Conservation (phyloP, 768 basidiomycete species). For the Suillus occidentalis region DNA sequence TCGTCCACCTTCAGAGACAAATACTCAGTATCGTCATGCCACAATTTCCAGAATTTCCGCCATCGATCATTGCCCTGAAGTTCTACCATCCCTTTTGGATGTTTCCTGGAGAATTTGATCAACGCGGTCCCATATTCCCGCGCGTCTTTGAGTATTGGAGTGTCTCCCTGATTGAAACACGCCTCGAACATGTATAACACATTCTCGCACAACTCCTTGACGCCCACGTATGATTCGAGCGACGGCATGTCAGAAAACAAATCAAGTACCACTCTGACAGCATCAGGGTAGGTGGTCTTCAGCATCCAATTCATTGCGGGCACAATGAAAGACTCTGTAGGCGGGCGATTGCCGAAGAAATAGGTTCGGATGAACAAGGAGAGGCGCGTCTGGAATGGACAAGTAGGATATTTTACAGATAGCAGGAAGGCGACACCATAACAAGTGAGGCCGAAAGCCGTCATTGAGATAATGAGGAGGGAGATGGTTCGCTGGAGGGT, state of each 20-base stretch:
- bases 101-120: neutral
- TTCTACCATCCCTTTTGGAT: too few relatives aligned
- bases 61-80: too few relatives aligned
- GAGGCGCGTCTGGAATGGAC: too few relatives aligned
- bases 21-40: neutral
- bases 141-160: too few relatives aligned
- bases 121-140: neutral
- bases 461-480: constrained; percentile 6
- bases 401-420: too few relatives aligned
- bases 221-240: neutral
- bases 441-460: too few relatives aligned
- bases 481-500: constrained; percentile 6
- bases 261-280: neutral
- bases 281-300: too few relatives aligned
- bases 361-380: too few relatives aligned
- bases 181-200: neutral
- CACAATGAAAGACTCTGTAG: neutral
- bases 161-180: neutral
- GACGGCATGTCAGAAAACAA: neutral
- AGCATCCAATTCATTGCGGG: too few relatives aligned
- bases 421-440: too few relatives aligned
- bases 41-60: neutral
- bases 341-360: neutral
- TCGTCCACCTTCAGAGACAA: neutral
- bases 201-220: neutral